Base-by-base conservation (phyloP, 306 rosid genomes). In the Phaseolus lunatus region DNA sequence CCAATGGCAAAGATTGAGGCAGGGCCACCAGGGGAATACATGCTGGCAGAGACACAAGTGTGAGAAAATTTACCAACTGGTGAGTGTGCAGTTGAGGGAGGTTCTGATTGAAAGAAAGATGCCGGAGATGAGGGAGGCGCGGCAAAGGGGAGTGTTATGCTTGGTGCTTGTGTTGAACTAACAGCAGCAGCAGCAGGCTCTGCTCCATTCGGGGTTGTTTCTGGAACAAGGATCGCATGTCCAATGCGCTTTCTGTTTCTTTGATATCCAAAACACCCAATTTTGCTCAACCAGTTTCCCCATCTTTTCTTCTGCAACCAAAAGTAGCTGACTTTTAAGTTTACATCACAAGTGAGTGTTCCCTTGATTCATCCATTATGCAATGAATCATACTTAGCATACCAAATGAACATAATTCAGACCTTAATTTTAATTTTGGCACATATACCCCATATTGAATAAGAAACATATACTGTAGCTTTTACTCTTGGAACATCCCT, bases 81-180 rank as follows among this genome's bases (percentile, higher is more conserved):
- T 23, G 99, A 96, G 33, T 91, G 99, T 19, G 86, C 78, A 33
- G 64, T 83, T n/a, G 99, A 96, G 78, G 99, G 87, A 52, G 96
- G 97, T 69, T 96, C 99, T 44, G 99, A 96, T 77, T 89, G 96
- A 82, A 96, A 88, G 73, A 96, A 88, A 10, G 99, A 96, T 7
- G 89, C 98, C 15, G 98, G 99, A 43, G 99, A 96, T 5, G 99
- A 92, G 6, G 99, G 99, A 58, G 99, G 99, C 8, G 98, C 99
- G 13, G 85, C 61, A 71, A 96, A 93, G 70, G 99, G 98, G 86
- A 88, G 86, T 31, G 78, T 73, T 84, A 81, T 65, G 3, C 80
- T 76, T 4, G 85, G 69, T 49, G 83, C 67, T 71, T 91, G 94
- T 53, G 53, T 77, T 58, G 83, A 66, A 91, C 52, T 80, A 86